Percentiles rank a stretch among this genome's conserved stretches.
These are phyloP conservation scores for Debaryomyces nepalensis DNA, from an alignment of 1,139 yeast genomes.

Conservation along the genomic window DNA sequence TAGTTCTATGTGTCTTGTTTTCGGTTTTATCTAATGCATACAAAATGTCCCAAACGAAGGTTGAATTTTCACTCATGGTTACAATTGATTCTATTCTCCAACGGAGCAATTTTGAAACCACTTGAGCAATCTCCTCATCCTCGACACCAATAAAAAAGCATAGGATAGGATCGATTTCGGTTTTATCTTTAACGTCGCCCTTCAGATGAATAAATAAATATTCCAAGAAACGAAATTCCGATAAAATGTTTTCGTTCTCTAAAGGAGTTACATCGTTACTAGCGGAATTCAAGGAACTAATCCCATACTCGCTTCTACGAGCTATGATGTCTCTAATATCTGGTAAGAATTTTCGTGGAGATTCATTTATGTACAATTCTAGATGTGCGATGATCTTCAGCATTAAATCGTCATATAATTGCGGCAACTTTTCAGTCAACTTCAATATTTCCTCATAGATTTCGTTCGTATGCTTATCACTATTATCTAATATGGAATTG, in stretches of 20 bases:
- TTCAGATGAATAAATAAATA: constrained; percentile 19
- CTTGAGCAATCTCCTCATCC: constrained; percentile 36
- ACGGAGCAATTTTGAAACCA: constrained; percentile 44
- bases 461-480: constrained; percentile 8
- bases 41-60: constrained; percentile 51
- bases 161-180: constrained; percentile 30
- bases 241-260: constrained; percentile 8
- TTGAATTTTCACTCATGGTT: constrained; percentile 24
- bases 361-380: constrained; percentile 18
- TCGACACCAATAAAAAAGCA: constrained; percentile 36
- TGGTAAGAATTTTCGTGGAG: constrained; percentile 28
- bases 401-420: constrained; percentile 24
- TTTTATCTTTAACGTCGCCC: constrained; percentile 45
- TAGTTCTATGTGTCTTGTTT: constrained; percentile 39
- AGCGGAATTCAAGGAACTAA: neutral
- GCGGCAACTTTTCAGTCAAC: constrained; percentile 25
- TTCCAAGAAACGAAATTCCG: constrained; percentile 23
- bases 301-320: neutral
- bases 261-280: neutral
- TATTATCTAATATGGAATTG: constrained; percentile 13
- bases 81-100: constrained; percentile 51
- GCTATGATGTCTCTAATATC: constrained; percentile 18
- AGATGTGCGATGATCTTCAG: constrained; percentile 19
- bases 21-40: constrained; percentile 36
- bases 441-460: constrained; percentile 22